Conservation (phyloP, 2,329 filamentous ascomycete species). For the Phoma sp. region DNA sequence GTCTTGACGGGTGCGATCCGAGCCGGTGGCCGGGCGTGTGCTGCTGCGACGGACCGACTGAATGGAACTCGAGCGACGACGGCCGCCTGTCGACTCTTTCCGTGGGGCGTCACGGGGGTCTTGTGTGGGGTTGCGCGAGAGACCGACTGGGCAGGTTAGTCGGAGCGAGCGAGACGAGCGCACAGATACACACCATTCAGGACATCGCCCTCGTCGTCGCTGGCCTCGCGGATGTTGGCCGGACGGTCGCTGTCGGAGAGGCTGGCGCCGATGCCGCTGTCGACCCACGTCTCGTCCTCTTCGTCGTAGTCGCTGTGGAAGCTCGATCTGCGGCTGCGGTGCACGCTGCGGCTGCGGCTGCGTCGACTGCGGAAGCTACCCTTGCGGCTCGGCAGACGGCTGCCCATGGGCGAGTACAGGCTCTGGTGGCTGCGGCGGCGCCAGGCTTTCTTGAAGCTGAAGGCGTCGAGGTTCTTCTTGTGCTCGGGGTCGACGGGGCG, state of each 20-base stretch:
- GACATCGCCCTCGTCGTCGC: slow-evolving; percentile 54
- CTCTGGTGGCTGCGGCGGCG: slow-evolving; percentile 53
- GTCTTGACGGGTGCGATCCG: slow-evolving; percentile 35
- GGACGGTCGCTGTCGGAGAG: slow-evolving; percentile 38
- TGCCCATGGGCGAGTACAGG: slow-evolving; percentile 58
- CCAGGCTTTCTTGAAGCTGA: slow-evolving; percentile 56
- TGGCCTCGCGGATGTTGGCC: slow-evolving; percentile 50
- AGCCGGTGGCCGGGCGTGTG: slow-evolving; percentile 36
- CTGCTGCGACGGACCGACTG: slow-evolving; percentile 24
- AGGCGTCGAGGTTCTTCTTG: slow-evolving; percentile 57
- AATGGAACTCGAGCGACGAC: slow-evolving; percentile 39
- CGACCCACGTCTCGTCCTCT: slow-evolving; percentile 47
- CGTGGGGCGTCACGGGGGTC: slow-evolving; percentile 38
- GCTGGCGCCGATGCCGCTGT: slow-evolving; percentile 46
- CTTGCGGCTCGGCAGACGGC: slow-evolving; percentile 51
- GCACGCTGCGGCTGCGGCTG: slow-evolving; percentile 39
- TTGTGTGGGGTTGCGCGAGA: slow-evolving; percentile 43
- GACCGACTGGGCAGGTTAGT: slow-evolving; percentile 40
- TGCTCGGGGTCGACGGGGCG: slow-evolving; percentile 57
- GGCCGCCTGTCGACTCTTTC: slow-evolving; percentile 34
- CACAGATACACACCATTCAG: slow-evolving; percentile 51
- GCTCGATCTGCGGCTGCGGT: slow-evolving; percentile 43
- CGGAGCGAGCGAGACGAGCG: slow-evolving; percentile 1
- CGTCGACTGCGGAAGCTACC: slow-evolving; percentile 42
- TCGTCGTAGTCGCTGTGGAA: slow-evolving; percentile 38